Evolutionary conservation across 1,284 basidiomycete species (phyloP).

Genomic region (Retiboletus fuscus): DNA sequence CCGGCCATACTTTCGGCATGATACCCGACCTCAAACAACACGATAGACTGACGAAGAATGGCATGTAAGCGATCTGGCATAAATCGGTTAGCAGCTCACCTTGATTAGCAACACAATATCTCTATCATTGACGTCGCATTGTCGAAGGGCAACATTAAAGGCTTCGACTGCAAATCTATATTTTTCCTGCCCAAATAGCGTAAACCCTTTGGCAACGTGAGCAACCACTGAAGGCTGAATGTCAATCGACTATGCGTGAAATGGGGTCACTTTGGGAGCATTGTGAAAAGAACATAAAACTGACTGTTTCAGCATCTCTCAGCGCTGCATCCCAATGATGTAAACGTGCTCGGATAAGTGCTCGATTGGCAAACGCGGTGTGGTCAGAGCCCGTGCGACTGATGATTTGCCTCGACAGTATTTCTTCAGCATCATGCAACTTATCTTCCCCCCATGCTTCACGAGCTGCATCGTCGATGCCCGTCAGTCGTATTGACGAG

Average conservation of each 20-base stretch:
- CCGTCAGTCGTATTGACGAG: conserved; percentile 19
- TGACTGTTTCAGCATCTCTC: conserved; percentile 26
- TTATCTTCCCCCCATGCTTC: conserved; percentile 24
- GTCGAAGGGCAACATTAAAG: conserved; percentile 20
- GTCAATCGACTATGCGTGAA: conserved; percentile 20
- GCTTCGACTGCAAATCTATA: conserved; percentile 20
- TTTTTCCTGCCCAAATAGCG: conserved; percentile 24
- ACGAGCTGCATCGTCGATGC: conserved; percentile 12
- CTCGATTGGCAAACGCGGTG: conserved; percentile 16
- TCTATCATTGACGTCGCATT: conserved; percentile 26
- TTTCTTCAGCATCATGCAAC: conserved; percentile 27
- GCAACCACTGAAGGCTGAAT: conserved; percentile 26
- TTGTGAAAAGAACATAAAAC: neutral
- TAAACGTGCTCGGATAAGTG: conserved; percentile 27
- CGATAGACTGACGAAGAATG: conserved; percentile 11
- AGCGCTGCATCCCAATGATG: conserved; percentile 21
- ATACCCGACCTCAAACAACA: conserved; percentile 26
- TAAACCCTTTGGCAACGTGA: conserved; percentile 27
- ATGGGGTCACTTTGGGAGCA: neutral
- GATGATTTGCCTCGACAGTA: conserved; percentile 21
- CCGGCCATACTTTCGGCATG: conserved; percentile 30
- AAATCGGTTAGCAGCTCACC: neutral
- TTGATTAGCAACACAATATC: conserved; percentile 28
- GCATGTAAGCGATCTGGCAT: neutral
- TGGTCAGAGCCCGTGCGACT: conserved; percentile 13